Base-by-base conservation (phyloP, 257 asterid genomes). In the Thymus mandschuricus region DNA sequence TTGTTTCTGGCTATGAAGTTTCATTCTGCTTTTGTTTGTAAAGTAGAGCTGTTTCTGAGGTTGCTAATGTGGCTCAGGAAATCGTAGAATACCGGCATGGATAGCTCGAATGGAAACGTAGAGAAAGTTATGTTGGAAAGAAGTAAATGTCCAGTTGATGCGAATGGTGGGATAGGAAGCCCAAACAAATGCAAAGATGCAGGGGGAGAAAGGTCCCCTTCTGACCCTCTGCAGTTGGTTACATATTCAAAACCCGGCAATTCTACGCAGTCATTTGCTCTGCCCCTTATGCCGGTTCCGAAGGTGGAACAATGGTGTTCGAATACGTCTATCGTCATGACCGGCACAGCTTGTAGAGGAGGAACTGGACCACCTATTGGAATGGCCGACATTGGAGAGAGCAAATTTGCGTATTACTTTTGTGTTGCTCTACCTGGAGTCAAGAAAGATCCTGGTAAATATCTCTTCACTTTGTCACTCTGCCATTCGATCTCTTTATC, bases 341-440 rank as follows among this genome's bases (percentile, higher is more conserved):
- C 83, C 9, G 97, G 97, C 75, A 83, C 95, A 35, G 97, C 90
- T 59, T 41, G 80, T 69, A 69, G 60, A 78, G 91, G 75, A 5
- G 78, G 66, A 29, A 75, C 75, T 21, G 98, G 91, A 54, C 92
- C 98, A 29, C 88, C 95, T 2, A 78, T 92, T 34, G 98, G 97
- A 45, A 81, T 82, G 28, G 83, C 89, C 29, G 97, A 92, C 73
- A 78, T 88, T 58, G 98, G 96, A 52, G 85, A 73, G 21, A 81
- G 90, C 80, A 61, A 75, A 80, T 80, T 80, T 0, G 89, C 98
- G 0, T 92, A 88, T 76, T 90, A 88, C 69, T 92, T 92, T 64
- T 89, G 95, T 76, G 71, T 90, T 54, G 87, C 98, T 84, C 77
- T 90, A 73, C 98, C 98, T 64, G 98, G 98, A 76, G 97, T 90